Evolutionary conservation across 805 yeast species (phyloP), one percentile per base, ranked within the genome.

Genomic region (Kluyveromyces lactis): DNA sequence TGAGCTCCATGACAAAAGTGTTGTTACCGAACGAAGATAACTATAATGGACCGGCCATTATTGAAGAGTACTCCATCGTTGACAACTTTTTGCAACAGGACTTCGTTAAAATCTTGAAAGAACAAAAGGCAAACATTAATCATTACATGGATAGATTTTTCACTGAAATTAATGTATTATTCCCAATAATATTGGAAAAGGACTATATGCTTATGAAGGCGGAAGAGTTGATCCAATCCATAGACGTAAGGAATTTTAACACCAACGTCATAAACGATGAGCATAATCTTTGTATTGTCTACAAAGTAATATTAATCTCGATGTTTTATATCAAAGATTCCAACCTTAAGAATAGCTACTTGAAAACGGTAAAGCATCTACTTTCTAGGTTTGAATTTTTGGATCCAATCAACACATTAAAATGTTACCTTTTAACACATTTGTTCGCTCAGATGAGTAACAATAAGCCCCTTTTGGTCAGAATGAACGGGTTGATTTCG

Each of bases 11-110:
- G 37, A 13, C 37, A 9, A 34, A 34, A 17, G 19, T 26, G 3
- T 26, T 34, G 15, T 26, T 38, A 27, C 41, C 41, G 15, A 38
- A 38, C 17, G 36, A 38, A 17, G 41, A 38, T 15, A 38, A 38
- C 36, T 38, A 38, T 28, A 38, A 38, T 19, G 41, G 36, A 7
- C 36, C 41, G 13, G 41, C 36, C 16, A 31, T 38, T n/a, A 38
- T 38, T 15, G 36, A 38, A 31, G 41, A 38, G 24, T 38, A 38
- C 24, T 38, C 41, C 18, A 38, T 38, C 17, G 41, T 38, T 17
- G 41, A 38, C 26, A 38, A 38, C 23, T 38, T 38, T 15, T 31
- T 38, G 26, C 41, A 38, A 13, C 41, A 38, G 24, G 41, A 38
- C 30, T 38, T 38, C 15, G 31, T 31, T 16, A 38, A 38, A 23